Evolutionary conservation across 2,329 filamentous ascomycete genomes (phyloP), one percentile per base, ranked within the genome.

Genomic region (Ophiostoma australiae): DNA sequence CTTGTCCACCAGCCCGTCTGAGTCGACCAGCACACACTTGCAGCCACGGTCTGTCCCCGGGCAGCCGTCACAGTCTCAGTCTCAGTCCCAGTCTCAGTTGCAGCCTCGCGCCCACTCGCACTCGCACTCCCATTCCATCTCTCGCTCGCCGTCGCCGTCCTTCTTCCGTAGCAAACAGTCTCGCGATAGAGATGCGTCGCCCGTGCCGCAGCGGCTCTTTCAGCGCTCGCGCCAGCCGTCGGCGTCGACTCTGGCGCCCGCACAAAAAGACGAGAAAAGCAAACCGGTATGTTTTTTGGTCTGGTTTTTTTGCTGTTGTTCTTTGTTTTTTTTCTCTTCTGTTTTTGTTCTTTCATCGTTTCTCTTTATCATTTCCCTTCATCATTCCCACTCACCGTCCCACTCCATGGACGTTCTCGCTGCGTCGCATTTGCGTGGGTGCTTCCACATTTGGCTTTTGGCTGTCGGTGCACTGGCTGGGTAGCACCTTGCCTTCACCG

Each of bases 1-100:
- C 33, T 33, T 61, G 68, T 33, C 70, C 23, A 72, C 73, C 58
- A 74, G 73, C 72, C 75, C 76, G 1, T 48, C 72, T 8, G 58
- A 72, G 3, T 69, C 71, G 3, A 37, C 66, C 5, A 15, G 6
- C 58, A 20, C 67, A 10, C 33, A 39, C 11, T 3, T 20, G 5
- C 66, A 41, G 23, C 66, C 39, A 39, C 66, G 37, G 23, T 67
- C 66, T 23, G 23, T 44, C 1, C 23, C 66, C 6, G 66, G n/a
- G 17, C 61, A 27, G 35, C 41, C 15, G 23, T 10, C 35, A 4
- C 63, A 20, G 15, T 37, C 61, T 17, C 61, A 35, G 4, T 35
- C 27, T 1, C 61, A 35, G 31, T 15, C 27, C 13, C 27, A 15
- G 10, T 4, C 58, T 17, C n/a, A n/a, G 2, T n/a, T 20, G 7